A percentile compares a stretch with the other conserved stretches of the same genome.
These are phyloP conservation scores for Cronartium ribicola DNA, from an alignment of 1,284 basidiomycete species.

Conservation along the genomic window DNA sequence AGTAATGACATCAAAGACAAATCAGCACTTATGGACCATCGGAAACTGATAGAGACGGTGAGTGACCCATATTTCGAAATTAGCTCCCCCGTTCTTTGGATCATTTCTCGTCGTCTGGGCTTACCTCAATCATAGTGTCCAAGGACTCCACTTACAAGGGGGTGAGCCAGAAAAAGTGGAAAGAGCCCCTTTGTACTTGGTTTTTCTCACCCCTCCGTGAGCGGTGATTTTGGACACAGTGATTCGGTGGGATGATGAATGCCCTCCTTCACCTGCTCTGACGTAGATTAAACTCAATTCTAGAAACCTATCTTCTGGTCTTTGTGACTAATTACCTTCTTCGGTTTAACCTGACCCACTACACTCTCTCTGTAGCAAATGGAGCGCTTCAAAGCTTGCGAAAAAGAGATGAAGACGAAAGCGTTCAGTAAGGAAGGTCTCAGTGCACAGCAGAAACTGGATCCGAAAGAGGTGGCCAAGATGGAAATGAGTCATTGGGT, in stretches of 20 bases:
- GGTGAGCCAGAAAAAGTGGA: too few species aligned
- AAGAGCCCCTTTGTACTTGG: too few species aligned
- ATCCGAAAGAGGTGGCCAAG: conserved; percentile 96
- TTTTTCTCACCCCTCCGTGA: too few species aligned
- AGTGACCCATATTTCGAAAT: neutral
- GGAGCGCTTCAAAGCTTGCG: conserved; percentile 99
- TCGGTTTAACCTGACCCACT: too few species aligned
- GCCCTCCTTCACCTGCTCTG: too few species aligned
- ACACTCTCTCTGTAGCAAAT: conserved; percentile 83
- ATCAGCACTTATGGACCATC: conserved; percentile 82
- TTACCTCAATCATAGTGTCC: too few species aligned
- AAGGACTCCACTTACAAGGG: too few species aligned
- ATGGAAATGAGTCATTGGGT: conserved; percentile 83
- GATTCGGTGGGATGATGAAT: too few species aligned
- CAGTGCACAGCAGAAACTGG: conserved; percentile 86
- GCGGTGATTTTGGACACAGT: too few species aligned
- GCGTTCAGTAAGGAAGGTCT: conserved; percentile 99
- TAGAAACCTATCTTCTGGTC: too few species aligned
- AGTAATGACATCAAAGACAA: conserved; percentile 99
- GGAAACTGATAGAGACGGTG: conserved; percentile 94
- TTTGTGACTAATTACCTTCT: too few species aligned
- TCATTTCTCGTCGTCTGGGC: neutral
- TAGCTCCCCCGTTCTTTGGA: neutral
- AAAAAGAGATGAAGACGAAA: conserved; percentile 99
- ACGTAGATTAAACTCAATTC: too few species aligned